Evolutionary conservation across 2,329 filamentous ascomycete species (phyloP).

Genomic region (Aureobasidium sp.): DNA sequence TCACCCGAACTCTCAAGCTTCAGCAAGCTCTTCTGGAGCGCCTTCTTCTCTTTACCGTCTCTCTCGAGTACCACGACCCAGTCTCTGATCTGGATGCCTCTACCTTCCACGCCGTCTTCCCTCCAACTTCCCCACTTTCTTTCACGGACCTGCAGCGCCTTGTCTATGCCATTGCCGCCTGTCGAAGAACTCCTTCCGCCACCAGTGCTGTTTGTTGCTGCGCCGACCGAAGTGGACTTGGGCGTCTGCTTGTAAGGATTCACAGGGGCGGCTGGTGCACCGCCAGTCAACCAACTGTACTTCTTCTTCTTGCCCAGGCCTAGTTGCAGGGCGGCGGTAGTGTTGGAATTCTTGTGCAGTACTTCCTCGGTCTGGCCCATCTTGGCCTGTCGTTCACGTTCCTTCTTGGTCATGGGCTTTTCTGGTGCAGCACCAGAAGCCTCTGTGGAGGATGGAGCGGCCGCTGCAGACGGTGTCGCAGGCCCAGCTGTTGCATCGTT

Average conservation of each 20-base stretch:
- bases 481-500: conserved; percentile 19
- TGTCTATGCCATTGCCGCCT: conserved; percentile 1
- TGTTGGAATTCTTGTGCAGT: conserved; percentile 74
- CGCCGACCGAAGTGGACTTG: conserved; percentile 14
- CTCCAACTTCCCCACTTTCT: conserved; percentile 38
- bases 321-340: conserved; percentile 71
- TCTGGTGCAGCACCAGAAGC: conserved; percentile 40
- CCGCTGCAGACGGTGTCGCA: conserved; percentile 26
- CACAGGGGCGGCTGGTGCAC: conserved; percentile 51
- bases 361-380: conserved; percentile 66
- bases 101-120: conserved; percentile 70
- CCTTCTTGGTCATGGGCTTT: conserved; percentile 80
- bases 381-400: conserved; percentile 69
- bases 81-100: conserved; percentile 77
- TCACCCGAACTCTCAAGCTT: conserved; percentile 15
- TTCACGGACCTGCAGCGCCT: conserved; percentile 19
- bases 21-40: conserved; percentile 49
- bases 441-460: conserved; percentile 32
- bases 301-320: conserved; percentile 60
- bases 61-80: conserved; percentile 72
- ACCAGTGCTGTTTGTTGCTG: not conserved
- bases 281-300: conserved; percentile 68
- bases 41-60: conserved; percentile 61
- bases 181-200: not conserved
- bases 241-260: conserved; percentile 28